A percentile compares a stretch with the other conserved stretches of the same genome.
These are phyloP conservation scores for Globisporangium abappressorium DNA, from an alignment of 352 stramenopile species.

Conservation along the genomic window DNA sequence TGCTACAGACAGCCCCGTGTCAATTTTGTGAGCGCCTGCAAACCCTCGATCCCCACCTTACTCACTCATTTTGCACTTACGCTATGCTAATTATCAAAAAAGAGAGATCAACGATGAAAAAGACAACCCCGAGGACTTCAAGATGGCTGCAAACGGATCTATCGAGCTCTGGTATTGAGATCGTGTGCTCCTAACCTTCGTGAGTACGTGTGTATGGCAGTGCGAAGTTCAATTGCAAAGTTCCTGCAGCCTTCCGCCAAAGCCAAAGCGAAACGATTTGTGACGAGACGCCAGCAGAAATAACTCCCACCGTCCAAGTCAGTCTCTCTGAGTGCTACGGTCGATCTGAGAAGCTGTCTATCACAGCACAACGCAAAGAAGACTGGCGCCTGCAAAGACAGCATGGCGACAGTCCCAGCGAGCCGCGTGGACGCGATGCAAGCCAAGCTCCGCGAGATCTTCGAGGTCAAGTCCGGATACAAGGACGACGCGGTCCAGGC, in stretches of 20 bases:
- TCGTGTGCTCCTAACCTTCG: too few relatives aligned
- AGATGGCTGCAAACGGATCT: too few relatives aligned
- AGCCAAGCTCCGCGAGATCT: constrained; percentile 50
- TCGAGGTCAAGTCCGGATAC: constrained; percentile 76
- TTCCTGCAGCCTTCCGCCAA: too few relatives aligned
- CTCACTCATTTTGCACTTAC: neutral
- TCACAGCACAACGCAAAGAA: neutral
- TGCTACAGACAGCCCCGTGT: too few relatives aligned
- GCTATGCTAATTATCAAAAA: neutral
- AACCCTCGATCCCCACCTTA: too few relatives aligned
- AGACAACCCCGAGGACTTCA: too few relatives aligned
- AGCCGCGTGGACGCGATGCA: constrained; percentile 51
- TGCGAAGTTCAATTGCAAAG: too few relatives aligned
- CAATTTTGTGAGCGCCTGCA: neutral
- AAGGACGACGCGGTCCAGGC: constrained; percentile 49
- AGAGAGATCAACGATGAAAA: too few relatives aligned
- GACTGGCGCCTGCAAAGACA: constrained; percentile 24
- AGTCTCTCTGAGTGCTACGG: neutral
- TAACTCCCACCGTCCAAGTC: neutral
- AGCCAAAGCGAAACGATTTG: neutral
- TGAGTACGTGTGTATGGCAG: too few relatives aligned
- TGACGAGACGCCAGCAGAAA: neutral
- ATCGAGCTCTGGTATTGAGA: too few relatives aligned
- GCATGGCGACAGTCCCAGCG: constrained; percentile 14
- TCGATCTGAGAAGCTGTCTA: neutral